Base-by-base conservation (phyloP, 1,284 basidiomycete genomes). In the Pseudozyma hubeiensis region DNA sequence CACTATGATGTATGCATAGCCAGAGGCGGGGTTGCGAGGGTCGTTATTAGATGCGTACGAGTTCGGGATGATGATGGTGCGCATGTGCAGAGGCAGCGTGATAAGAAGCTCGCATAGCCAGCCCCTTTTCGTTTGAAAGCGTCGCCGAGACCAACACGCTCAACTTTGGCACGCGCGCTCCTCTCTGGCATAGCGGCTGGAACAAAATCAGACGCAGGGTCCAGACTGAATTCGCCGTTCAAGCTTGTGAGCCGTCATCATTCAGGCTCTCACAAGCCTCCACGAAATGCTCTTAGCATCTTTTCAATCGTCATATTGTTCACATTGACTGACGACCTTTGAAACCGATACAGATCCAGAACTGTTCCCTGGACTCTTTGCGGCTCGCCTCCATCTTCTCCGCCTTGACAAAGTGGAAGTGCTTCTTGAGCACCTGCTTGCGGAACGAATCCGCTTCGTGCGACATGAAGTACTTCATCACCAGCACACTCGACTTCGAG, bases 371-470 rank as follows among this genome's bases (percentile, higher is more conserved):
- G 7, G 79, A 80, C 50, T 72, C 74, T 37, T 79, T 53, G 7
- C 80, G 72, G 47, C 79, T 80, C 4, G 78, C 80, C 1, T 64
- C 61, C 68, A 79, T 75, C 55, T 81, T 81, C 24, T 78, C 78
- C 4, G 71, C 55, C 35, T 72, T 77, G 53, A 81, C 80, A 35
- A 63, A 56, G 9, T 50, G 47, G 35, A 81, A 81, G 51, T 67
- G 50, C 17, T 34, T 56, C n/a, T 77, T 64, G 7, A 80, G 67
- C 31, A 77, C 73, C 7, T 60, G 30, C n/a, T 58, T 67, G 34
- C 78, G 74, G 33, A 81, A 81, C 4, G 52, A 14, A 24, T 79
- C 75, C 8, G 80, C 74, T 43, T 80, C 75, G 14, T 64, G 50
- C 34, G 75, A 76, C 68, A 75, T 77, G 43, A 78, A 81, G 50